A percentile compares a stretch with the other conserved stretches of the same genome.
Conservation (phyloP, 1,284 basidiomycete genomes). For the Ustilago bromivora region DNA sequence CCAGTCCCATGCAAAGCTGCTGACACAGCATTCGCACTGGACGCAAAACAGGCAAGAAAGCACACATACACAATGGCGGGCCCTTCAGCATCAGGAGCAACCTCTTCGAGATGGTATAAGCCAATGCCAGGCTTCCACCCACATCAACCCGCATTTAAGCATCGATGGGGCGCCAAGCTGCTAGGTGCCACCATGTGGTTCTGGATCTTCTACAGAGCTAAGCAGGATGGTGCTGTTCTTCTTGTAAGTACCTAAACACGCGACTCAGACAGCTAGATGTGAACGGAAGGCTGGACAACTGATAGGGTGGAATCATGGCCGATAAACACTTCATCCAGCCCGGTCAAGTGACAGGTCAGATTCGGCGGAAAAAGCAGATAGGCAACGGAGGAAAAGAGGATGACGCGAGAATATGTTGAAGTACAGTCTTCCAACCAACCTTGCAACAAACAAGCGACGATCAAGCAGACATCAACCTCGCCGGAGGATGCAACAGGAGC, state of each 20-base stretch:
- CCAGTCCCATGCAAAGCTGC: not conserved
- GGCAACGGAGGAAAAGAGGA: not conserved
- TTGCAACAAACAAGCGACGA: not conserved
- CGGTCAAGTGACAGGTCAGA: too few relatives aligned
- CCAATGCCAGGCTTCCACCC: constrained; percentile 65
- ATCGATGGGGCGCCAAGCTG: constrained; percentile 62
- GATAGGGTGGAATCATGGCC: too few relatives aligned
- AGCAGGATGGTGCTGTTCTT: constrained; percentile 68
- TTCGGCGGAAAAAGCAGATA: not conserved
- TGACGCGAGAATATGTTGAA: too few relatives aligned
- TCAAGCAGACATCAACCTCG: not conserved
- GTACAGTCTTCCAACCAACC: too few relatives aligned
- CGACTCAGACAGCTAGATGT: too few relatives aligned
- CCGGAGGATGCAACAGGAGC: not conserved
- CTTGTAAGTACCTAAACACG: constrained; percentile 55
- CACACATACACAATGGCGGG: constrained; percentile 30
- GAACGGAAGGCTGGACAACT: too few relatives aligned
- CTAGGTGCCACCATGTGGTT: constrained; percentile 69
- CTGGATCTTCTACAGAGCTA: constrained; percentile 68
- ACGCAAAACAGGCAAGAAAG: not conserved
- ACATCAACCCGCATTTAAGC: constrained; percentile 64
- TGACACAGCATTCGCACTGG: not conserved
- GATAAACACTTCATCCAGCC: too few relatives aligned
- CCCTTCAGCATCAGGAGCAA: constrained; percentile 19
- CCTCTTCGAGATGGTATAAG: constrained; percentile 56